Base-by-base conservation (phyloP, 1,284 basidiomycete genomes). In the Tranzscheliella williamsii region DNA sequence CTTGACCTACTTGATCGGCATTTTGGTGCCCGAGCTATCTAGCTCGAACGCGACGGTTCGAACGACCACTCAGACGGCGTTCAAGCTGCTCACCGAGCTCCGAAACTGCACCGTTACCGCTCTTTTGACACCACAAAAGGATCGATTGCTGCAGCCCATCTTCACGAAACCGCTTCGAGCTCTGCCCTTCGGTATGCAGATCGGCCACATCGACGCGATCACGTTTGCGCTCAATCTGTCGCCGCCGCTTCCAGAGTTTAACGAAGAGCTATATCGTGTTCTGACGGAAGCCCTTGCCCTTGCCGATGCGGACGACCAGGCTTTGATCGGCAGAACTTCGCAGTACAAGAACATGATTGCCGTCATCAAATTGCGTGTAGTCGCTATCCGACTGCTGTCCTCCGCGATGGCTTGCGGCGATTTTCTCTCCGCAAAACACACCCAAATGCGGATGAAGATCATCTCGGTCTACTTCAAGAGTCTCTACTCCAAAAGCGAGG, bases 401-500 rank as follows among this genome's bases (percentile, higher is more conserved):
- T 90, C 94, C 2, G 90, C 94, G 2, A 91, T 98, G 89, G 88
- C 89, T 8, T 85, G 92, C 61, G 89, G 91, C 6, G 93, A 96
- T 73, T 96, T 94, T 80, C 56, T 69, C 32, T 64, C 67, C 21
- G 51, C 67, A 23, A 68, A 70, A 47, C 72, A 75, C 50, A 53
- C 53, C 15, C 44, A 73, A 53, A 70, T 74, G 69, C 64, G 75
- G 22, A 42, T 90, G 90, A 79, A 87, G 85, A 94, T 97, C 29
- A 95, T 92, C 20, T 84, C 89, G 24, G 90, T 97, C 17, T 98
- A 98, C 81, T 99, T 99, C 85, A 98, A 98, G 80, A 93, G 94
- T 13, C 84, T 99, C 34, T 99, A 99, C 79, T 95, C 93, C 4
- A 84, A 87, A 17, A 89, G 87, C n/a, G 83, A 86, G 12, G 92